These are phyloP conservation scores for Pisolithus microcarpus DNA, from an alignment of 768 basidiomycete genomes.

Conservation along the genomic window DNA sequence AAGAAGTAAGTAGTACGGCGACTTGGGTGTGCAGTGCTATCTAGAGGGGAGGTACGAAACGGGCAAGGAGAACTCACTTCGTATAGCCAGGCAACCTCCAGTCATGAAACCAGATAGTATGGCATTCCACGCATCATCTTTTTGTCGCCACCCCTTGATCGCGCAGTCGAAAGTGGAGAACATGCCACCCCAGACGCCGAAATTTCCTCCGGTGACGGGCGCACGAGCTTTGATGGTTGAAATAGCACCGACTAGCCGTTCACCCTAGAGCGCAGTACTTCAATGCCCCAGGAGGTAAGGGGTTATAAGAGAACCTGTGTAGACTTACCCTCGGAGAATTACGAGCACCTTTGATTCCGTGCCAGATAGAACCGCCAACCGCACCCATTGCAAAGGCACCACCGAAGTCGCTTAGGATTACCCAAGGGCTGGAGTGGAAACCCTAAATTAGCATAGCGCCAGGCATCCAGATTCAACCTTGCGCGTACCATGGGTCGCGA, in stretches of 20 bases:
- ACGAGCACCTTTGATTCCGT: conserved; percentile 94
- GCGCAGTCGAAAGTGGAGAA: conserved; percentile 99
- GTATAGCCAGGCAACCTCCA: conserved; percentile 88
- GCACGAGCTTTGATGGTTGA: conserved; percentile 97
- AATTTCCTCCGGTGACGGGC: conserved; percentile 96
- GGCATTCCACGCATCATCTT: conserved; percentile 98
- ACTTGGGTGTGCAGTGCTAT: too few relatives aligned
- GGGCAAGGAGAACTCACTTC: conserved; percentile 56
- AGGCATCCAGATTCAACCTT: background rate
- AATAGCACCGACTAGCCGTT: conserved; percentile 87
- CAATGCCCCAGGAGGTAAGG: background rate
- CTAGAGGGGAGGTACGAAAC: background rate
- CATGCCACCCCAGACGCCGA: conserved; percentile 94
- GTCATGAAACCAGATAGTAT: conserved; percentile 99
- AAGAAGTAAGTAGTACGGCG: background rate
- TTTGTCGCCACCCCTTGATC: conserved; percentile 93
- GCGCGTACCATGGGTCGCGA: conserved; percentile 77
- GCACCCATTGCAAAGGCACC: conserved; percentile 98
- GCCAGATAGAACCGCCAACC: conserved; percentile 97
- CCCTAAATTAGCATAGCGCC: conserved; percentile 3
- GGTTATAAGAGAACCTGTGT: background rate
- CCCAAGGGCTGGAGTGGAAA: conserved; percentile 72
- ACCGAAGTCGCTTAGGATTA: conserved; percentile 96
- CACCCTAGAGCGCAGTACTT: conserved; percentile 50
- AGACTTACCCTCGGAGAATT: conserved; percentile 84